Base-by-base conservation (phyloP, 2,329 filamentous ascomycete genomes). In the Basipetospora chlamydospora region DNA sequence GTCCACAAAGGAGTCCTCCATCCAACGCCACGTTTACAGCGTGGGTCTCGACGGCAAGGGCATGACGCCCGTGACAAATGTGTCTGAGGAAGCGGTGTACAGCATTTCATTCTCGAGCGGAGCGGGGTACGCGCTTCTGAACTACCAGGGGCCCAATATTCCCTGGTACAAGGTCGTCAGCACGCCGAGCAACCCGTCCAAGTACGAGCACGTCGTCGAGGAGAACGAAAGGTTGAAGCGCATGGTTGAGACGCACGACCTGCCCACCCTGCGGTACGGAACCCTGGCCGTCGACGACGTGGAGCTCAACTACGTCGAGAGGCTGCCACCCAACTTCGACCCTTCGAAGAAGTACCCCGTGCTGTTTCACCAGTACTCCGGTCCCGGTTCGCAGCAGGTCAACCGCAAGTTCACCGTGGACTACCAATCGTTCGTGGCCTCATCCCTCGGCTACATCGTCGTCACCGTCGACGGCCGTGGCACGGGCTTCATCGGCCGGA, bases 401-500 rank as follows among this genome's bases (percentile, higher is more conserved):
- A 67, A 73, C 47, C 87, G 88, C 53, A 70, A 59, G 39, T 98
- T 95, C 59, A 58, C 55, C 8, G 75, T 98, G 41, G 82, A 95
- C 53, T 98, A 93, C 54, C 85, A 96, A 52, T 73, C 84, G 6
- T 96, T 90, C 52, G 64, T 95, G 28, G 86, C 90, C 22, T 80
- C 84, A 1, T 75, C 65, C 15, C 69, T 98, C 2, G 88, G 86
- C 28, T 98, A 98, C 58, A 70, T 98, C 36, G 88, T 95, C 26
- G 80, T 98, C 33, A 96, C 88, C 0, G 80, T 98, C 20, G 90
- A 98, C 53, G 86, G 85, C 13, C 78, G 88, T 35, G 90, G 90
- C 28, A 98, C 90, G 0, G 90, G 92, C 25, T 94, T 76, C 58
- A 80, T 83, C 33, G 90, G 90, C 22, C 81, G 92, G 48, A 73